Conservation (phyloP, 2,329 filamentous ascomycete species). For the Colletotrichum lentis region DNA sequence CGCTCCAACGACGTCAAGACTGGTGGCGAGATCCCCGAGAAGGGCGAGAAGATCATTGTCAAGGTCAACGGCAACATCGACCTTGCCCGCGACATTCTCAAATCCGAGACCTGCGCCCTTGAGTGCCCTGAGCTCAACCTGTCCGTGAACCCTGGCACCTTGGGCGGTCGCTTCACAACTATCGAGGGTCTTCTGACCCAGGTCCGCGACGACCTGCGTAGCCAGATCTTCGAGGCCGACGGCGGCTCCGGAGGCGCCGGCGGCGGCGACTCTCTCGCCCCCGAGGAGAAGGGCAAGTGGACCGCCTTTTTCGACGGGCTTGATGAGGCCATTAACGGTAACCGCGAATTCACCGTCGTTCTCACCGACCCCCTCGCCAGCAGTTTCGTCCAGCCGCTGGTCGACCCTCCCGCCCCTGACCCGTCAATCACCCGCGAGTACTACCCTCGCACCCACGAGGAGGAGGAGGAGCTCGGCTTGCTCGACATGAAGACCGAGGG, state of each 20-base stretch:
- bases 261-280: conserved; percentile 79
- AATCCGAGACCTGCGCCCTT: conserved; percentile 90
- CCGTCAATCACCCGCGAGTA: conserved; percentile 82
- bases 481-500: conserved; percentile 92
- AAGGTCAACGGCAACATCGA: conserved; percentile 72
- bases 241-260: conserved; percentile 67
- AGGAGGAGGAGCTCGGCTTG: conserved; percentile 91
- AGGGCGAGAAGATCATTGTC: conserved; percentile 84
- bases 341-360: conserved; percentile 81
- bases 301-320: conserved; percentile 80
- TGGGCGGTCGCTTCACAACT: conserved; percentile 96
- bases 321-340: conserved; percentile 79
- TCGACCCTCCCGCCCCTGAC: conserved; percentile 74
- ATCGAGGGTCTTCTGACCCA: conserved; percentile 93
- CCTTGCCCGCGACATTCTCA: conserved; percentile 90
- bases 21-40: conserved; percentile 86
- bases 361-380: conserved; percentile 89
- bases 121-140: conserved; percentile 88
- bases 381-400: conserved; percentile 92
- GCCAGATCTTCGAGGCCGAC: conserved; percentile 83
- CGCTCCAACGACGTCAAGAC: conserved; percentile 98
- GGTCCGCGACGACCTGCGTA: conserved; percentile 86
- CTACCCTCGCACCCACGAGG: conserved; percentile 87
- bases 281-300: conserved; percentile 76
- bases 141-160: conserved; percentile 88